A percentile compares a stretch with the other conserved stretches of the same genome.
These are phyloP conservation scores for Scleromitrula shiraiana DNA, from an alignment of 2,329 filamentous ascomycete genomes.

Conservation along the genomic window DNA sequence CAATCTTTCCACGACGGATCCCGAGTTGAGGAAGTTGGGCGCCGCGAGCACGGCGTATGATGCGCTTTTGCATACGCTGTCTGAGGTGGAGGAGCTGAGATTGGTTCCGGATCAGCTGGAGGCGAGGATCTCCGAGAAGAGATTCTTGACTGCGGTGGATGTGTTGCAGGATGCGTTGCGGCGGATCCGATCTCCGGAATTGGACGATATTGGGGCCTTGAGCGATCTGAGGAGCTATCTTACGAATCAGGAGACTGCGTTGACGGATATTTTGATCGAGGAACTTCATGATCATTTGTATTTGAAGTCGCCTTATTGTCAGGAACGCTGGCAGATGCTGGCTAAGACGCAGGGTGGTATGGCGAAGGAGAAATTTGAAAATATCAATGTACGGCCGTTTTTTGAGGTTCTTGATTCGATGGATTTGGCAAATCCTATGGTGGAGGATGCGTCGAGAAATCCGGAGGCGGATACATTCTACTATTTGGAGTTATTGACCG, in stretches of 20 bases:
- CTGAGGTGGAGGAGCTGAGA: slow-evolving; percentile 80
- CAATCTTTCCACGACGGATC: slow-evolving; percentile 76
- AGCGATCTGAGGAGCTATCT: slow-evolving; percentile 82
- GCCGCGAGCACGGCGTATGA: slow-evolving; percentile 86
- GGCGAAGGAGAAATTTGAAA: slow-evolving; percentile 36
- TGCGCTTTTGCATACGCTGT: slow-evolving; percentile 73
- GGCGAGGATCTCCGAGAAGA: slow-evolving; percentile 90
- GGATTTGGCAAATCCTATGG: slow-evolving; percentile 53
- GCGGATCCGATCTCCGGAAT: slow-evolving; percentile 75
- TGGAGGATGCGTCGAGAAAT: slow-evolving; percentile 86
- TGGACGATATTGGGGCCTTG: slow-evolving; percentile 85
- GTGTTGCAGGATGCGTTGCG: slow-evolving; percentile 81
- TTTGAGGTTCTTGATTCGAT: slow-evolving; percentile 52
- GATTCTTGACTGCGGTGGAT: slow-evolving; percentile 87
- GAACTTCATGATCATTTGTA: slow-evolving; percentile 96
- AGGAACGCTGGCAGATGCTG: slow-evolving; percentile 86
- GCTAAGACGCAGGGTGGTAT: slow-evolving; percentile 54
- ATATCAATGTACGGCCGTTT: slow-evolving; percentile 42
- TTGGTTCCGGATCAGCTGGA: slow-evolving; percentile 87
- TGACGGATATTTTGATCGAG: slow-evolving; percentile 94
- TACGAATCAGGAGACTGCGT: slow-evolving; percentile 80
- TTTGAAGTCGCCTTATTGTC: slow-evolving; percentile 94
- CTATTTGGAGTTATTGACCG: slow-evolving; percentile 81
- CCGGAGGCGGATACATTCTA: slow-evolving; percentile 93
- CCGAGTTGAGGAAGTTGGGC: slow-evolving; percentile 84